Evolutionary conservation across 2,329 filamentous ascomycete genomes (phyloP), one percentile per base, ranked within the genome.

Genomic region (Diaporthe capsici): DNA sequence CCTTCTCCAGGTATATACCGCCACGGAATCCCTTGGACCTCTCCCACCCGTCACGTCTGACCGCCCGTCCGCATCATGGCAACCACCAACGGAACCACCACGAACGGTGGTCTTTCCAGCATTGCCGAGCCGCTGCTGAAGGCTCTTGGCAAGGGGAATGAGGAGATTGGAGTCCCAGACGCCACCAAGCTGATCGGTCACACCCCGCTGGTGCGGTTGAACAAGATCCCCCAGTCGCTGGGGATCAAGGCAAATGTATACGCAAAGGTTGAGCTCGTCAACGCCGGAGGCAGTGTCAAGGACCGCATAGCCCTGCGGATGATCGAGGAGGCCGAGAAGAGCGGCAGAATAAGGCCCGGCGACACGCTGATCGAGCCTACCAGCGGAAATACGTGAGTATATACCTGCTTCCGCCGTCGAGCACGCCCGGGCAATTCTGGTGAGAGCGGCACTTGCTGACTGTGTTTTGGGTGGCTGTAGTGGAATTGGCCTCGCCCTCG

Each of bases 291-390:
- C 78, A 97, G 94, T 82, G 94, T 98, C 82, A 98, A 98, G 86
- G 96, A 98, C 86, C 91, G 96, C 77, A 99, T 99, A 83, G 97
- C 97, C 31, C 87, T 98, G 83, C 94, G 97, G 82, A 99, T 99
- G 97, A 94, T 99, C 77, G 96, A 98, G 86, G 94, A 96, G 84
- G 97, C 97, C 20, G 97, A 99, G 89, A 92, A 91, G 82, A 93
- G 91, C 71, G 97, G 97, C 61, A 92, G 96, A 79, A 98, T 99
- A 86, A 98, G 97, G 90, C 97, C 97, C 39, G 97, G 96, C 74
- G 96, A 98, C 86, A 98, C 95, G 71, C 87, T 99, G 81, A 99
- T 99, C 82, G 97, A 99, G 90, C 97, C 97, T 13, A 99, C 97
- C 65, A 98, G 95, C 82, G 97, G 97, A 73, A 99, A 99, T 85